phyloP scores from a whole-genome alignment of 768 basidiomycete genomes.

The Pulveroboletus sp. region DNA sequence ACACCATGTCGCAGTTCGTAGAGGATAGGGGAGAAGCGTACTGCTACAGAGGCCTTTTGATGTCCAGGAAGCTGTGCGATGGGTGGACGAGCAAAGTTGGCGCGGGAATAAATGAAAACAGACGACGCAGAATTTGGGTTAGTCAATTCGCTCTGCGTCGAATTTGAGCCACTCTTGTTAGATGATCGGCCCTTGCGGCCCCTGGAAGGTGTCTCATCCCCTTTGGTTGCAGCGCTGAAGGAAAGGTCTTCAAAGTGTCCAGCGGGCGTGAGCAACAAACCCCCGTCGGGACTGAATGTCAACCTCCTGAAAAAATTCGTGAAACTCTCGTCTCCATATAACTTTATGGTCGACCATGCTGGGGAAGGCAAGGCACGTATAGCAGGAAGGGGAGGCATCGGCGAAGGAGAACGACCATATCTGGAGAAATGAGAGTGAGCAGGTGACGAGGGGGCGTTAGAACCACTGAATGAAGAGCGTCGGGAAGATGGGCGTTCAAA shows the following conservation, averaged over 20 bases:
- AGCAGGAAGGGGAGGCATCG: slow-evolving; percentile 90
- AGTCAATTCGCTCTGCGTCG: slow-evolving; percentile 28
- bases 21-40: slow-evolving; percentile 87
- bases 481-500: slow-evolving; percentile 61
- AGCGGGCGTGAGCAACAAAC: slow-evolving; percentile 88
- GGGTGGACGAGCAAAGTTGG: slow-evolving; percentile 89
- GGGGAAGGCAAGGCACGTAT: slow-evolving; percentile 68
- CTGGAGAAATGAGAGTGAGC: slow-evolving; percentile 49
- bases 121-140: slow-evolving; percentile 45
- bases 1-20: slow-evolving; percentile 81
- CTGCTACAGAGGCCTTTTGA: slow-evolving; percentile 92
- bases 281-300: slow-evolving; percentile 93
- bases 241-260: slow-evolving; percentile 96
- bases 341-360: slow-evolving; percentile 64
- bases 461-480: slow-evolving; percentile 67
- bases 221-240: slow-evolving; percentile 34
- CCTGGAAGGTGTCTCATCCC: slow-evolving; percentile 43
- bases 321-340: slow-evolving; percentile 94
- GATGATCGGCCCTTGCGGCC: slow-evolving; percentile 56
- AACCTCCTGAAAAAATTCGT: slow-evolving; percentile 95
- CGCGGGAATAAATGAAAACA: slow-evolving; percentile 94
- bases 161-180: slow-evolving; percentile 25
- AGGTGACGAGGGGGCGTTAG: slow-evolving; percentile 76
- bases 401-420: slow-evolving; percentile 81
- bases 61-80: slow-evolving; percentile 95